These are phyloP conservation scores for Atkinsonella hypoxylon DNA, from an alignment of 2,329 filamentous ascomycete genomes.

Conservation along the genomic window DNA sequence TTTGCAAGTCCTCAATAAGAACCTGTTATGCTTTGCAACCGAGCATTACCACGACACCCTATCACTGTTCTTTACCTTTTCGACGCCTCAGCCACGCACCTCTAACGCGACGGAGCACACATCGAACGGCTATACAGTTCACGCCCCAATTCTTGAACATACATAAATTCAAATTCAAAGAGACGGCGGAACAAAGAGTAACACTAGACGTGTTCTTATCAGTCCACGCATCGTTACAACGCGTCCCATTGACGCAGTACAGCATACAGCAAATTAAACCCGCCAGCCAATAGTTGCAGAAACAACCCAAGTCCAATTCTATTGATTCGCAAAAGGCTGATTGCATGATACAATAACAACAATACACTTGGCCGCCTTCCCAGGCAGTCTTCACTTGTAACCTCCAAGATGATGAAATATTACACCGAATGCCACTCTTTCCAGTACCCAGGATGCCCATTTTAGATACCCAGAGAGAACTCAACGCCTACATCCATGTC, in stretches of 20 bases:
- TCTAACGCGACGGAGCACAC: neutral
- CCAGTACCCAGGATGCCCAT: slow-evolving; percentile 4
- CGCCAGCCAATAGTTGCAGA: neutral
- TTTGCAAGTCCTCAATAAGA: neutral
- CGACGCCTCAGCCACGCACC: neutral
- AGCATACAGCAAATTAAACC: slow-evolving; percentile 3
- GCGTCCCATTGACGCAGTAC: neutral
- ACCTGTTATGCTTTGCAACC: neutral
- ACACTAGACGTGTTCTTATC: neutral
- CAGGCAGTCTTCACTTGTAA: neutral
- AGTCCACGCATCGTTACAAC: neutral
- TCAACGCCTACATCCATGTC: slow-evolving; percentile 96
- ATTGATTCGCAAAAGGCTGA: slow-evolving; percentile 2
- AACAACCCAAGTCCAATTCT: slow-evolving; percentile 1
- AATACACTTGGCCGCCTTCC: slow-evolving; percentile 1
- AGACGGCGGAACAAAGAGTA: too few species aligned
- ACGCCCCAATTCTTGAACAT: too few species aligned
- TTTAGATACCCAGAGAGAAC: slow-evolving; percentile 81
- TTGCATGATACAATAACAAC: slow-evolving; percentile 5
- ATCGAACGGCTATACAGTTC: too few species aligned
- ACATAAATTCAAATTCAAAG: too few species aligned
- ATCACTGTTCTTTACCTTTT: neutral
- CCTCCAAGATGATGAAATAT: slow-evolving; percentile 11
- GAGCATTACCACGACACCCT: neutral
- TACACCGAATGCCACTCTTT: slow-evolving; percentile 14